Percentiles rank a stretch among this genome's conserved stretches.
Evolutionary conservation across 176 grass and related monocot species (phyloP).

Genomic region (Phoenix dactylifera): DNA sequence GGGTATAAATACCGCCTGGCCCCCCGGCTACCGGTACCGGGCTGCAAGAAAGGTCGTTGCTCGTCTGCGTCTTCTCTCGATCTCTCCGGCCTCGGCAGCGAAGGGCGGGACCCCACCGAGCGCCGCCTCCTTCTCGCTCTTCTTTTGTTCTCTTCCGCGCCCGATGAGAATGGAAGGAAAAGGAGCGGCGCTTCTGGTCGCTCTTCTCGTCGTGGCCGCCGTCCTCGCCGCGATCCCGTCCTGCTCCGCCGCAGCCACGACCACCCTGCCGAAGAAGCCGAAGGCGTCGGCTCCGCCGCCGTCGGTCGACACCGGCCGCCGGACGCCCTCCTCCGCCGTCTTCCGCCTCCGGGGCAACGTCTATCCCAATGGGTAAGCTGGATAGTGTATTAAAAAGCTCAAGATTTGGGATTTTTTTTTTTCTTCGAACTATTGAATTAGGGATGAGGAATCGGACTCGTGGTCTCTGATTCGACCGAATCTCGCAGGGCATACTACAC

Average conservation of each 20-base stretch:
- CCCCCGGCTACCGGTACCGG: too few species aligned
- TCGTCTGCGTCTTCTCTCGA: too few species aligned
- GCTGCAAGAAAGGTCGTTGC: too few species aligned
- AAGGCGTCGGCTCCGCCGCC: conserved; percentile 5
- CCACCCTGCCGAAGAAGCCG: background rate
- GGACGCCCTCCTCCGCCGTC: conserved; percentile 30
- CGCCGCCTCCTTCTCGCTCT: too few species aligned
- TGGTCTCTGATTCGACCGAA: conserved; percentile 4
- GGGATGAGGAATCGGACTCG: too few species aligned
- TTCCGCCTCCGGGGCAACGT: conserved; percentile 72
- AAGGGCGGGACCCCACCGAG: too few species aligned
- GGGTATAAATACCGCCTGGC: too few species aligned
- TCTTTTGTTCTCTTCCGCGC: too few species aligned
- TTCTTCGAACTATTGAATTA: too few species aligned
- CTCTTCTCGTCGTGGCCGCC: background rate
- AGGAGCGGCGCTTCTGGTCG: background rate
- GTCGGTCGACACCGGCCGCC: background rate
- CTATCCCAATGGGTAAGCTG: conserved; percentile 48
- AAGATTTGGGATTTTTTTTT: background rate
- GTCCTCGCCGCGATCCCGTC: background rate
- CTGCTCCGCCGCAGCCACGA: background rate
- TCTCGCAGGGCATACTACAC: conserved; percentile 51
- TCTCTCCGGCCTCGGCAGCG: too few species aligned
- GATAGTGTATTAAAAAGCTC: too few species aligned
- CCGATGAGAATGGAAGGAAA: too few species aligned